phyloP scores from a whole-genome alignment of 1,284 basidiomycete genomes.

The Rhodotorula sp. region DNA sequence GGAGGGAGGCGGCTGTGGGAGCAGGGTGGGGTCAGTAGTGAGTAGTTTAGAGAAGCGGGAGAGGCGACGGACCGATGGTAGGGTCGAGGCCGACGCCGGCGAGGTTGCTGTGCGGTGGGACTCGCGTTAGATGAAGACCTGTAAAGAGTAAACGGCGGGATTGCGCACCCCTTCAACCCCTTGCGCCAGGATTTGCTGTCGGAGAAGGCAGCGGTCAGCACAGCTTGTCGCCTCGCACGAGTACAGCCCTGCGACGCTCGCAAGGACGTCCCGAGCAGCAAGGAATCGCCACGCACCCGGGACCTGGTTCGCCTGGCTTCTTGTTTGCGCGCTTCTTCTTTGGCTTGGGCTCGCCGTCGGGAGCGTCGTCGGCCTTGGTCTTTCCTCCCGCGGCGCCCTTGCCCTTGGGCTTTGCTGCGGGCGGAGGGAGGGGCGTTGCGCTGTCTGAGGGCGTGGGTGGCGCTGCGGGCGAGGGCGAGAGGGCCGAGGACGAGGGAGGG shows the following conservation, averaged over 20 bases:
- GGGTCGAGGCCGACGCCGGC: slow-evolving; percentile 17
- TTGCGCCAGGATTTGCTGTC: slow-evolving; percentile 32
- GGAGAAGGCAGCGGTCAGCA: too few species aligned
- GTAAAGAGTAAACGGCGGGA: too few species aligned
- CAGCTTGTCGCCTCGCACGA: background rate
- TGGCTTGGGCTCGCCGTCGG: slow-evolving; percentile 21
- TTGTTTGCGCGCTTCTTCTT: slow-evolving; percentile 19
- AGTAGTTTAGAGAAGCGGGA: background rate
- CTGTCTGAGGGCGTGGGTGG: background rate
- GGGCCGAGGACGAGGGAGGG: background rate
- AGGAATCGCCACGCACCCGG: slow-evolving; percentile 5
- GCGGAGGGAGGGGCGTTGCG: background rate
- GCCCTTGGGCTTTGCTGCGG: background rate
- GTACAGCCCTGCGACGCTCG: too few species aligned
- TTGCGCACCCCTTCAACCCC: slow-evolving; percentile 33
- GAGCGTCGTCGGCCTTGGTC: slow-evolving; percentile 15
- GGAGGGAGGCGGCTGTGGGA: background rate
- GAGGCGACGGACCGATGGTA: background rate
- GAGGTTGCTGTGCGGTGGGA: slow-evolving; percentile 5
- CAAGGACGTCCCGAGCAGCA: background rate
- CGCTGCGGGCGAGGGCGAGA: background rate
- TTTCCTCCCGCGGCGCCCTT: slow-evolving; percentile 1
- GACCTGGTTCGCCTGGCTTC: slow-evolving; percentile 19
- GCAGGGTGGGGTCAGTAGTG: too few species aligned
- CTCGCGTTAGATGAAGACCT: background rate